Evolutionary conservation across 768 basidiomycete genomes (phyloP).

Genomic region (Lepiota subincarnata): DNA sequence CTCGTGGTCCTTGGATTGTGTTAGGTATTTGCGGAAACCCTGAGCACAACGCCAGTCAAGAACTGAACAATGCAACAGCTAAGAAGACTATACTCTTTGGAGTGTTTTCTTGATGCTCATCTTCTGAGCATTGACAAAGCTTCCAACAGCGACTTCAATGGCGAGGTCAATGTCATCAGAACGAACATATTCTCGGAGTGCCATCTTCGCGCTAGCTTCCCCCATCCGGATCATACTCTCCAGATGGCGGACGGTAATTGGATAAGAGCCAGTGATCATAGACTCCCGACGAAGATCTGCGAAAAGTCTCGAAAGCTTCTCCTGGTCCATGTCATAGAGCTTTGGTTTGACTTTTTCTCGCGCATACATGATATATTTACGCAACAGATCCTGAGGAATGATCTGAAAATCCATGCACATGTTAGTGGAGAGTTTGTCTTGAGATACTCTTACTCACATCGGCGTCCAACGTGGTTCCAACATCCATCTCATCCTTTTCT

Average conservation of each 20-base stretch:
- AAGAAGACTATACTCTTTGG: slow-evolving; percentile 67
- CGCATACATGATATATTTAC: slow-evolving; percentile 99
- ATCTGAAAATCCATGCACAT: slow-evolving; percentile 47
- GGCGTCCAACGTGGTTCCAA: slow-evolving; percentile 83
- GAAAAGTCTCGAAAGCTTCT: slow-evolving; percentile 91
- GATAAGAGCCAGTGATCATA: slow-evolving; percentile 95
- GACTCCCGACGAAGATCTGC: slow-evolving; percentile 95
- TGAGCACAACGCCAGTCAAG: slow-evolving; percentile 25
- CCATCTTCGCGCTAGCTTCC: slow-evolving; percentile 98
- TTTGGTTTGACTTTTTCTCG: slow-evolving; percentile 91
- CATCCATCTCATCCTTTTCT: slow-evolving; percentile 86
- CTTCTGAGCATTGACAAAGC: slow-evolving; percentile 96
- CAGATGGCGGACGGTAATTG: slow-evolving; percentile 95
- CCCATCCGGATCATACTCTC: slow-evolving; percentile 99
- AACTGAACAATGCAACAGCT: background rate
- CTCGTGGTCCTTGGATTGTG: slow-evolving; percentile 93
- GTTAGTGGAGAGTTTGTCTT: slow-evolving; percentile 1
- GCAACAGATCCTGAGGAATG: slow-evolving; percentile 92
- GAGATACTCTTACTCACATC: slow-evolving; percentile 59
- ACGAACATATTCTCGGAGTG: slow-evolving; percentile 91
- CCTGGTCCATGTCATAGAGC: slow-evolving; percentile 91
- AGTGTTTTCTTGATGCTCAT: slow-evolving; percentile 98
- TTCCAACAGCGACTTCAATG: slow-evolving; percentile 91
- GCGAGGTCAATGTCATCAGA: slow-evolving; percentile 96
- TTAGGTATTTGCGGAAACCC: slow-evolving; percentile 97